Base-by-base conservation (phyloP, 192 early-diverging fungal species). In the Neocallimastix lanati region DNA sequence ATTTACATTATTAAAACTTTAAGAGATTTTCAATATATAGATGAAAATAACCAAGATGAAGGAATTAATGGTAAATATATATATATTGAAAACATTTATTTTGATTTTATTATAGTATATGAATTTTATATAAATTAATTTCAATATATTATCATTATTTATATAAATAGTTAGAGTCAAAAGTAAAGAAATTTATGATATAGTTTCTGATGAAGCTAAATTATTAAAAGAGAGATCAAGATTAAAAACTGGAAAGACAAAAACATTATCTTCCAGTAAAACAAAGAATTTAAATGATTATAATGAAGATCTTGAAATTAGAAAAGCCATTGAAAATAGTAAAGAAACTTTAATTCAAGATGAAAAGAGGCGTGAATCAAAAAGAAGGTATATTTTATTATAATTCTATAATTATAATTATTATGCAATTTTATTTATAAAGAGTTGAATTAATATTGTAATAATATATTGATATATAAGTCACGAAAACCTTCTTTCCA, bases 1-100 rank as follows among this genome's bases (percentile, higher is more conserved):
- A 77, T 96, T 13, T 94, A 94, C 81, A 88, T 97, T 67, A 94
- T 99, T 80, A 98, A 96, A 84, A 99, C 97, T 9, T 86, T 98
- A 80, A 93, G 93, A 78, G 97, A 99, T 86, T 99, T 97, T 85
- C 96, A 97, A 82, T 93, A 94, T 85, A 89, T 96, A 77, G 96
- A 98, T 84, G 96, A 99, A 28, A 87, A 91, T 77, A 94, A 94
- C 37, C 90, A 88, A 80, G 97, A 99, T 83, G 93, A 94, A 85
- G 97, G 97, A 12, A 87, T 87, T 4, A 96, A 96, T 84, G 93
- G 94, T 95, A 83, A 80, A 81, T 76, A 27, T 50, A 50, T 38
- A 38, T 38, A 14, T n/a, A n/a, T n/a, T n/a, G n/a, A n/a, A n/a
- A n/a, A n/a, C n/a, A n/a, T n/a, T n/a, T n/a, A n/a, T n/a, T n/a